phyloP scores from a whole-genome alignment of 1,284 basidiomycete genomes.

The Omphalotus olearius region DNA sequence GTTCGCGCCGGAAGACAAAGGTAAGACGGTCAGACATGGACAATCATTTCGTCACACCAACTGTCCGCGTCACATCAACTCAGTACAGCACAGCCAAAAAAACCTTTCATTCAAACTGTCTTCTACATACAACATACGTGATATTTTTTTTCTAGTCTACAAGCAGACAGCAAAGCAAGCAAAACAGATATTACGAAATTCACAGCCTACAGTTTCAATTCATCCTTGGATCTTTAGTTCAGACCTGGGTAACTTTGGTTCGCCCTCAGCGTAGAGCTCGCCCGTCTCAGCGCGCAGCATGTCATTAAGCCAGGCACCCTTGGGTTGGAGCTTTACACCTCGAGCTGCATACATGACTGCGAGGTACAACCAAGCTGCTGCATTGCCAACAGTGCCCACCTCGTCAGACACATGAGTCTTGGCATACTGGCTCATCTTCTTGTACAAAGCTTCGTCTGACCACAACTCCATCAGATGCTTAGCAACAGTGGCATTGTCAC shows the following conservation, averaged over 20 bases:
- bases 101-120: not conserved
- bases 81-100: not conserved
- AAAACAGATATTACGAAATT: no score
- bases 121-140: not conserved
- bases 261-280: constrained; percentile 57
- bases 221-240: constrained; percentile 45
- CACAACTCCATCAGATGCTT: constrained; percentile 69
- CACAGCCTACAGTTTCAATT: not conserved
- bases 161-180: not conserved
- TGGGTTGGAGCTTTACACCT: constrained; percentile 69
- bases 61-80: no score
- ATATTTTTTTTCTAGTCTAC: not conserved
- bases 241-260: constrained; percentile 64
- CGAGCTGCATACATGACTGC: constrained; percentile 68
- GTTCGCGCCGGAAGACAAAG: not conserved
- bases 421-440: constrained; percentile 62
- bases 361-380: constrained; percentile 77
- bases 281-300: constrained; percentile 68
- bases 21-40: not conserved
- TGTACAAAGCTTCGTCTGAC: constrained; percentile 65
- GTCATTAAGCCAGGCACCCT: constrained; percentile 80
- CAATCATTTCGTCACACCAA: not conserved
- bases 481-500: constrained; percentile 72
- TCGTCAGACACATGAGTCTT: constrained; percentile 75
- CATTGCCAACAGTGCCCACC: constrained; percentile 76